phyloP scores from a whole-genome alignment of 139 green algal species.

The Tetradesmus obliquus region DNA sequence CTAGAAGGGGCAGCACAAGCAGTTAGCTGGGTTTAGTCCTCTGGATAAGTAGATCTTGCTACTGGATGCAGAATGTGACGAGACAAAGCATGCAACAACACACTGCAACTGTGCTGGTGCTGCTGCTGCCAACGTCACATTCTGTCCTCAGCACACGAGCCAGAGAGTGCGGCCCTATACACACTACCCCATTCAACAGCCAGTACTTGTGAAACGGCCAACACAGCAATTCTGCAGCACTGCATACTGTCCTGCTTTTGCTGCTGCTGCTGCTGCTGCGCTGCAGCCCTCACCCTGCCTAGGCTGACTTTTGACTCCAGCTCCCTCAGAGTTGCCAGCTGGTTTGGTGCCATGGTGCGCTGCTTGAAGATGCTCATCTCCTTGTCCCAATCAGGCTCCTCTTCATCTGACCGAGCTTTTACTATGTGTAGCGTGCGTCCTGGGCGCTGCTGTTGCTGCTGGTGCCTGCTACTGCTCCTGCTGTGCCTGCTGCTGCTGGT shows the following conservation, averaged over 20 bases:
- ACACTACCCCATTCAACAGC: no score
- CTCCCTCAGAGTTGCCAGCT: constrained; percentile 85
- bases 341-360: constrained; percentile 76
- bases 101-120: no score
- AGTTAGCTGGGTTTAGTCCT: no score
- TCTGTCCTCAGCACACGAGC: no score
- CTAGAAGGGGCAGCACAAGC: no score
- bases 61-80: no score
- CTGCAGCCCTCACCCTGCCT: constrained; percentile 66
- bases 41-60: no score
- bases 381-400: constrained; percentile 81
- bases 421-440: neutral
- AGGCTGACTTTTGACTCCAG: constrained; percentile 78
- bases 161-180: neutral
- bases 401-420: constrained; percentile 36
- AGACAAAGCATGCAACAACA: no score
- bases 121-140: no score
- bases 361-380: constrained; percentile 91
- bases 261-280: neutral
- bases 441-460: neutral
- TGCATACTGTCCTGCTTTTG: neutral
- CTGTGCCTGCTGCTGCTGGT: constrained; percentile 5
- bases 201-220: no score
- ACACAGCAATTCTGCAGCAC: no score
- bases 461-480: neutral